Percentiles rank a stretch among this genome's conserved stretches.
phyloP scores from a whole-genome alignment of 495 filamentous ascomycete species.

The Talaromyces wortmannii region DNA sequence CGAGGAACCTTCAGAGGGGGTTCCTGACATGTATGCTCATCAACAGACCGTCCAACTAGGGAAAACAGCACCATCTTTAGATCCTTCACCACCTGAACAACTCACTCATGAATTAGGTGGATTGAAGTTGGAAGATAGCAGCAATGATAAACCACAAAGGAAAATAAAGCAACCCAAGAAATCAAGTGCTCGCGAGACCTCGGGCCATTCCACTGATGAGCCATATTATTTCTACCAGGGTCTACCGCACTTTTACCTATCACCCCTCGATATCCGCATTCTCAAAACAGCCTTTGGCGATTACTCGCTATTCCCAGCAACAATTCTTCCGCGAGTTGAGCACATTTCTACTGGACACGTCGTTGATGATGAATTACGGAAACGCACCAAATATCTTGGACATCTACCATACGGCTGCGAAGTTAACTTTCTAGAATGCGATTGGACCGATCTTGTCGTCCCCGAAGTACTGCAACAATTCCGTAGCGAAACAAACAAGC shows the following conservation, averaged over 20 bases:
- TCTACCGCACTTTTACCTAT: conserved; percentile 85
- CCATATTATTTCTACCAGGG: conserved; percentile 84
- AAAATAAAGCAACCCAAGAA: conserved; percentile 12
- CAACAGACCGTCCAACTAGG: conserved; percentile 39
- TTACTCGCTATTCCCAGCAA: conserved; percentile 79
- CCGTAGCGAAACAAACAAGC: conserved; percentile 65
- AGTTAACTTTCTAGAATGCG: conserved; percentile 89
- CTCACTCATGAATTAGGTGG: conserved; percentile 22
- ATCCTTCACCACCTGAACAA: conserved; percentile 10
- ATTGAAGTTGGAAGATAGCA: conserved; percentile 12
- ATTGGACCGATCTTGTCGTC: conserved; percentile 88
- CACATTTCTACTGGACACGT: conserved; percentile 86
- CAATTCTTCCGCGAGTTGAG: conserved; percentile 84
- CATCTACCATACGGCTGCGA: conserved; percentile 92
- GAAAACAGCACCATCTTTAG: conserved; percentile 23
- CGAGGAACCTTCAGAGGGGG: conserved; percentile 33
- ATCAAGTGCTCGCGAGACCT: background rate
- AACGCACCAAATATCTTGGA: conserved; percentile 80
- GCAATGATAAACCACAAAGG: conserved; percentile 17
- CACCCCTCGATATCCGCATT: conserved; percentile 91
- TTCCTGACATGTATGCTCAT: conserved; percentile 47
- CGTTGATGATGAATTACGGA: conserved; percentile 82
- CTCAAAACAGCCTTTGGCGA: conserved; percentile 83
- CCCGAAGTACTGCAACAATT: conserved; percentile 71
- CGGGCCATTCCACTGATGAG: conserved; percentile 19